Conservation (phyloP, 2,329 filamentous ascomycete genomes). For the Stylonectria norvegica region DNA sequence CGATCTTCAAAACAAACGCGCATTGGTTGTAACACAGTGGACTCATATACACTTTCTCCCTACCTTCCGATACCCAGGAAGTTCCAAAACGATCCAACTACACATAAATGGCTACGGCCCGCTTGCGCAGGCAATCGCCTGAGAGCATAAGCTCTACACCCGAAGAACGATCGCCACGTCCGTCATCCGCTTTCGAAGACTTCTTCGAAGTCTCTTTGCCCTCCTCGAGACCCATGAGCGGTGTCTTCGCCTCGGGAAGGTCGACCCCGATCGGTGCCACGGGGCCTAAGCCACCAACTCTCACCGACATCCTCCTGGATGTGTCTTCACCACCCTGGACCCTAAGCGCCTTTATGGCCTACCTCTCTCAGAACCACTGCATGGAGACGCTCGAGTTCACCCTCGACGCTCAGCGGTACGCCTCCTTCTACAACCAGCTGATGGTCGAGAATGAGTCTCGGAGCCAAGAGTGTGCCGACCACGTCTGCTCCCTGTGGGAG, state of each 20-base stretch:
- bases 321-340: constrained; percentile 85
- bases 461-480: constrained; percentile 50
- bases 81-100: constrained; percentile 15
- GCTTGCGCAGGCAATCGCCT: constrained; percentile 44
- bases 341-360: constrained; percentile 89
- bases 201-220: constrained; percentile 41
- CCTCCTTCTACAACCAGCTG: constrained; percentile 51
- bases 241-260: constrained; percentile 43
- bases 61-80: constrained; percentile 18
- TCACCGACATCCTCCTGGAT: constrained; percentile 86
- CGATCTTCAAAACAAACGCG: no score
- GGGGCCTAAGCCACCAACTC: constrained; percentile 54
- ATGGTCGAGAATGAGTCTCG: constrained; percentile 34
- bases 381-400: constrained; percentile 96
- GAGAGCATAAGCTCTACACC: constrained; percentile 41
- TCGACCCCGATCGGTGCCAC: constrained; percentile 33
- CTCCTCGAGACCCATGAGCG: constrained; percentile 48
- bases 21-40: no score
- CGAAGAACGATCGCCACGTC: constrained; percentile 42
- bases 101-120: constrained; percentile 44
- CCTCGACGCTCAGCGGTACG: constrained; percentile 86
- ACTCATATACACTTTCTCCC: constrained; percentile 10
- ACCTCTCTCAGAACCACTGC: constrained; percentile 94
- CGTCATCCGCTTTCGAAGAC: constrained; percentile 45
- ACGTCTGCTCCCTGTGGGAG: constrained; percentile 79